Conservation (phyloP, 139 green algal species). For the Chlorella sp. region DNA sequence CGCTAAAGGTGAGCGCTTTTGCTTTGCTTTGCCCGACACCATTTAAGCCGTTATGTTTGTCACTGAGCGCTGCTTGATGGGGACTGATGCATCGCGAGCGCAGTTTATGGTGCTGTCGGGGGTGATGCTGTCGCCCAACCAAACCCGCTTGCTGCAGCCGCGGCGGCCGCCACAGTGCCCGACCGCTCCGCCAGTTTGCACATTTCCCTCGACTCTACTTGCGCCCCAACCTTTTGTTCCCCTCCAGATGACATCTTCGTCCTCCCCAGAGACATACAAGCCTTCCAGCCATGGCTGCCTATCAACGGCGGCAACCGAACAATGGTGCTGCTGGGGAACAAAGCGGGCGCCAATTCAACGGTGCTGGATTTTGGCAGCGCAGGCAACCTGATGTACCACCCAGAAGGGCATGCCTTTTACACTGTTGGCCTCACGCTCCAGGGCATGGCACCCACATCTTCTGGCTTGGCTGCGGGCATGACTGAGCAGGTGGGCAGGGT, state of each 20-base stretch:
- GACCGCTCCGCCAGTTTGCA: background rate
- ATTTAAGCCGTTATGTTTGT: too few species aligned
- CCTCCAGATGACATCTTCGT: background rate
- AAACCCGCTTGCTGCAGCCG: background rate
- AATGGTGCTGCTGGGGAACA: background rate
- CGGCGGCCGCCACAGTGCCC: background rate
- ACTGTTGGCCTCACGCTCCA: background rate
- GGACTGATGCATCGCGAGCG: too few species aligned
- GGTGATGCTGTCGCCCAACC: too few species aligned
- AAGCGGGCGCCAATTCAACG: background rate
- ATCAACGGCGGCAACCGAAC: constrained; percentile 8
- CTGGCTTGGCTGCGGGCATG: background rate
- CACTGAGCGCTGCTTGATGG: too few species aligned
- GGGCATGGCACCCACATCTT: background rate
- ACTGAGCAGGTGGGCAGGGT: background rate
- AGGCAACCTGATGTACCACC: background rate
- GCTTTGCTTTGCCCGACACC: too few species aligned
- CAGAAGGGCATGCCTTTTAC: background rate
- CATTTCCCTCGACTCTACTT: background rate
- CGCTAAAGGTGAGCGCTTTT: background rate
- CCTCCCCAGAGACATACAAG: background rate
- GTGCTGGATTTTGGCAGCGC: background rate
- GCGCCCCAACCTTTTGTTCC: background rate
- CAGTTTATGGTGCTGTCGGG: too few species aligned
- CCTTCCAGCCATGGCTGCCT: background rate